Evolutionary conservation across 2,329 filamentous ascomycete genomes (phyloP).

Genomic region (Aspergillus ochraceus): DNA sequence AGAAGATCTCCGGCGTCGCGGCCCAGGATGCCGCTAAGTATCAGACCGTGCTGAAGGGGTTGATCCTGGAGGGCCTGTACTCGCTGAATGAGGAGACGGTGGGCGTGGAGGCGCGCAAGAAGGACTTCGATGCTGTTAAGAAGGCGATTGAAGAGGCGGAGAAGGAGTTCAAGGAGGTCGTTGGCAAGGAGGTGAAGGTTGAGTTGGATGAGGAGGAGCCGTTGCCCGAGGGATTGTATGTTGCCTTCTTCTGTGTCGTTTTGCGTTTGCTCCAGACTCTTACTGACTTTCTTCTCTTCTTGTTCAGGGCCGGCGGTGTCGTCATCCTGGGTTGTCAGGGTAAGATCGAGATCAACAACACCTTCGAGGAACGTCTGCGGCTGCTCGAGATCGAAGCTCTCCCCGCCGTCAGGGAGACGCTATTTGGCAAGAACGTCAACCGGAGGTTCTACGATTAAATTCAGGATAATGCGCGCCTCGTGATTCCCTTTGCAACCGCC

Average conservation of each 20-base stretch:
- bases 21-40: conserved; percentile 63
- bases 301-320: conserved; percentile 75
- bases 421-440: conserved; percentile 95
- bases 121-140: conserved; percentile 72
- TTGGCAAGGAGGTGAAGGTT: conserved; percentile 67
- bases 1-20: conserved; percentile 66
- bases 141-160: conserved; percentile 75
- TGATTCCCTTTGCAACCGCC: conserved; percentile 6
- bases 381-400: conserved; percentile 82
- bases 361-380: conserved; percentile 85
- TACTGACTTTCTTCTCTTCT: conserved; percentile 10
- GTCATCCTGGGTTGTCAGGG: conserved; percentile 76
- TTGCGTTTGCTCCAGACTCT: neutral
- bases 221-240: conserved; percentile 81
- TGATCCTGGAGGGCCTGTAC: conserved; percentile 89
- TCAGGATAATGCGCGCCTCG: conserved; percentile 21
- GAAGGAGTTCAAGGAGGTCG: conserved; percentile 79
- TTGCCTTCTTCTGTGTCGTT: conserved; percentile 26
- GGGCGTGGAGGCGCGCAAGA: conserved; percentile 72
- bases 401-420: conserved; percentile 76
- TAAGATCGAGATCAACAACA: conserved; percentile 99
- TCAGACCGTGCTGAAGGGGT: conserved; percentile 70
- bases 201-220: conserved; percentile 76
- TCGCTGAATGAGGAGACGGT: conserved; percentile 79
- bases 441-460: conserved; percentile 88